Conservation (phyloP, 176 grass and related monocot genomes). For the Typha latifolia region DNA sequence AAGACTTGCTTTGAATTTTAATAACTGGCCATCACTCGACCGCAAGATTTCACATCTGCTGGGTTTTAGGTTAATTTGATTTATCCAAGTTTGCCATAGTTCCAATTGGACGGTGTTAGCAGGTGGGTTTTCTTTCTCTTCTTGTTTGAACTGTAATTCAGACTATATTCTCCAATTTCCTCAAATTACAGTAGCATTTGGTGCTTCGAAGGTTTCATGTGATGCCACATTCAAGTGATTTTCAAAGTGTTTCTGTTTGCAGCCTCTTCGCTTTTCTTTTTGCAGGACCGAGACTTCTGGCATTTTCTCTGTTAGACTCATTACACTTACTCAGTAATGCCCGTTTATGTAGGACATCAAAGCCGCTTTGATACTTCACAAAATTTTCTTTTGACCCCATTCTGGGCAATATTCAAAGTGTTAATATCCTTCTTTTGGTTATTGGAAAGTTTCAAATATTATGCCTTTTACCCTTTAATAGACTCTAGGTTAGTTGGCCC, state of each 20-base stretch:
- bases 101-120: no score
- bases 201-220: slow-evolving; percentile 11
- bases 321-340: neutral
- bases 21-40: neutral
- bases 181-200: slow-evolving; percentile 18
- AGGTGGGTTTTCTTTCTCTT: no score
- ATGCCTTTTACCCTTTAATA: slow-evolving; percentile 30
- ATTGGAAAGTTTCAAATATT: slow-evolving; percentile 34
- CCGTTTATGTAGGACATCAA: neutral
- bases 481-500: slow-evolving; percentile 35
- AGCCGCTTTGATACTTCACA: slow-evolving; percentile 33
- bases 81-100: no score
- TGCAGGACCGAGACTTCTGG: neutral
- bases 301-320: neutral
- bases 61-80: neutral
- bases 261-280: slow-evolving; percentile 3
- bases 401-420: slow-evolving; percentile 40
- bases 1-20: neutral
- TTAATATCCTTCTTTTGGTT: slow-evolving; percentile 15
- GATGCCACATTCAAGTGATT: slow-evolving; percentile 41
- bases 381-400: slow-evolving; percentile 39
- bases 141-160: slow-evolving; percentile 14
- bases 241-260: slow-evolving; percentile 24
- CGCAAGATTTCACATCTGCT: neutral
- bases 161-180: neutral